Evolutionary conservation across 2,329 filamentous ascomycete species (phyloP).

Genomic region (Parastagonospora avenae): DNA sequence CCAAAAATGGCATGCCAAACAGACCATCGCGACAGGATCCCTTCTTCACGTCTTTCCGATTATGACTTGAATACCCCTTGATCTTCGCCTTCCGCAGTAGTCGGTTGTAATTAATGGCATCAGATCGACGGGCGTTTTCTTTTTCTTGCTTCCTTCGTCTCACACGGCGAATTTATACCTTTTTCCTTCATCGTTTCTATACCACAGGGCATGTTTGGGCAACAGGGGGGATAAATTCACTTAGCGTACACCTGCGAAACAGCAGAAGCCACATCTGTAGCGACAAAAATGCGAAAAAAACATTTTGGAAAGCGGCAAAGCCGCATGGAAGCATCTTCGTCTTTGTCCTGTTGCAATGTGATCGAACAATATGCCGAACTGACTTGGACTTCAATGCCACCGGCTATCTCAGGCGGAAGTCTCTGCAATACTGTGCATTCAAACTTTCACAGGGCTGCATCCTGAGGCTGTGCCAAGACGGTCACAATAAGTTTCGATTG

Average conservation of each 20-base stretch:
- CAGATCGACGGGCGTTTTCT: constrained; percentile 33
- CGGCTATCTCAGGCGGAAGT: not conserved
- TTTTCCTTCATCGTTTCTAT: constrained; percentile 28
- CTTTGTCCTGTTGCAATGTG: not conserved
- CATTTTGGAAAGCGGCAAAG: constrained; percentile 25
- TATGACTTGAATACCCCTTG: constrained; percentile 35
- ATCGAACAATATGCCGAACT: not conserved
- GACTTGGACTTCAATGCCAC: not conserved
- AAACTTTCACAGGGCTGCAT: too few relatives aligned
- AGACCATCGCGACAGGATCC: constrained; percentile 12
- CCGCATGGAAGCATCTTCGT: constrained; percentile 18
- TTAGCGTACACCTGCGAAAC: constrained; percentile 30
- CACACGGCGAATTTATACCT: constrained; percentile 26
- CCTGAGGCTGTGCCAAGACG: too few relatives aligned
- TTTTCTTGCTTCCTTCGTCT: not conserved
- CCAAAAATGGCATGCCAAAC: not conserved
- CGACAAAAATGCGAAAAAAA: constrained; percentile 36
- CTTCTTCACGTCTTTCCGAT: constrained; percentile 23
- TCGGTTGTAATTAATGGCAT: constrained; percentile 49
- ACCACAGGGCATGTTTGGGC: constrained; percentile 31
- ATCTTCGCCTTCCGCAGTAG: constrained; percentile 32
- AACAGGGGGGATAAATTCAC: constrained; percentile 17
- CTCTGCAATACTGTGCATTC: too few relatives aligned
- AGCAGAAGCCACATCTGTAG: constrained; percentile 24
- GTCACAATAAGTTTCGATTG: too few relatives aligned